Percentiles rank a stretch among this genome's conserved stretches.
Conservation (phyloP, 2,329 filamentous ascomycete species). For the Trichoderma pleuroti region DNA sequence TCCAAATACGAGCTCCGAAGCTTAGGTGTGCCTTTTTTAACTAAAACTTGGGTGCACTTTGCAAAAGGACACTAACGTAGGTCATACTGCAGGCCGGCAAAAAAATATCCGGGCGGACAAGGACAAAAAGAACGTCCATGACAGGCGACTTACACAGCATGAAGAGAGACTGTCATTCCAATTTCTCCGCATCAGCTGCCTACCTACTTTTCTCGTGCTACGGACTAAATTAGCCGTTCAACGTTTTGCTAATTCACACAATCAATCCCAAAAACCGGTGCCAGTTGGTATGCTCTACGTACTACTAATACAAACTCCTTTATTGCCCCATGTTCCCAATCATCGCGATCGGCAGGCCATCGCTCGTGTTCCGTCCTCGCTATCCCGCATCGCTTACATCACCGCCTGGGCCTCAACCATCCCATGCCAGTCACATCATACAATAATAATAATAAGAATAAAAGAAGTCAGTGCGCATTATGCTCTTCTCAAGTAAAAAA, state of each 20-base stretch:
- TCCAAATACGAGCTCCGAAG: not conserved
- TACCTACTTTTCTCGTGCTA: not conserved
- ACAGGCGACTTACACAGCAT: not conserved
- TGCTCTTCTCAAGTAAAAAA: not conserved
- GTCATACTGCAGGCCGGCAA: not conserved
- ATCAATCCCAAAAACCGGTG: no score
- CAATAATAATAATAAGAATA: not conserved
- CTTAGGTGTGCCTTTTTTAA: not conserved
- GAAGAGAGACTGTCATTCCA: not conserved
- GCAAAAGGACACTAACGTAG: not conserved
- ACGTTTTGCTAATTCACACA: not conserved
- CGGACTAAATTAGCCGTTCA: not conserved
- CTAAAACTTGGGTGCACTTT: not conserved
- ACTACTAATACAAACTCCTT: not conserved
- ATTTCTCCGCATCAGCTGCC: not conserved
- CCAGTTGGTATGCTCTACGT: not conserved
- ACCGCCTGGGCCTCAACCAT: not conserved
- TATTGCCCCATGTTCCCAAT: not conserved
- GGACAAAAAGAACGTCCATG: not conserved
- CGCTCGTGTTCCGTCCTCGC: not conserved
- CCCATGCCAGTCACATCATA: not conserved
- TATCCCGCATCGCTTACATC: not conserved
- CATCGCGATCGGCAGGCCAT: not conserved
- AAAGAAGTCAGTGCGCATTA: not conserved
- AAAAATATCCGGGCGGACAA: not conserved